These are phyloP conservation scores for Dendryphion nanum DNA, from an alignment of 2,329 filamentous ascomycete genomes.

Conservation along the genomic window DNA sequence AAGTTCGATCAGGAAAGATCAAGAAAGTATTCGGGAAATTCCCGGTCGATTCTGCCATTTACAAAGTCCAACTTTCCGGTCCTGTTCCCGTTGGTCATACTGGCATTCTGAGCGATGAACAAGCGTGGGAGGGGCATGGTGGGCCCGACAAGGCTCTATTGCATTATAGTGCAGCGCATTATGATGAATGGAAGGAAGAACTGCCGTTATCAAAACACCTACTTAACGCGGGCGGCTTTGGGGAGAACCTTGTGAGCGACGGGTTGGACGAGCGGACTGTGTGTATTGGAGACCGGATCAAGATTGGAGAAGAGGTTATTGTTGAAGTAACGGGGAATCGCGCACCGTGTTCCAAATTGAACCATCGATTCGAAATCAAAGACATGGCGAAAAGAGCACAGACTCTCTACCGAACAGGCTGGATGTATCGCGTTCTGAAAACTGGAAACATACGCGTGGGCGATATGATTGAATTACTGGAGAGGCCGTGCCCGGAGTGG, in stretches of 20 bases:
- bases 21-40: constrained; percentile 54
- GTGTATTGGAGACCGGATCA: constrained; percentile 63
- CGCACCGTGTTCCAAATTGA: constrained; percentile 67
- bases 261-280: constrained; percentile 63
- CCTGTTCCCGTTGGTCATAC: constrained; percentile 48
- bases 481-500: constrained; percentile 59
- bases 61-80: constrained; percentile 49
- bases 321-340: constrained; percentile 62
- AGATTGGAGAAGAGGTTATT: constrained; percentile 50
- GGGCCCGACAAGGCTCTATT: constrained; percentile 64
- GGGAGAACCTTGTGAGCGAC: constrained; percentile 61
- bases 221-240: constrained; percentile 61
- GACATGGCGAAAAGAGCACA: constrained; percentile 61
- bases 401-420: constrained; percentile 59
- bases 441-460: constrained; percentile 56
- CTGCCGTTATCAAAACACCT: constrained; percentile 51
- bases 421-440: constrained; percentile 63
- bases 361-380: constrained; percentile 64
- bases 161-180: constrained; percentile 61
- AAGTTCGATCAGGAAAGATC: constrained; percentile 59
- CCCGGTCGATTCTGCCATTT: constrained; percentile 56
- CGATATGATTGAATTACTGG: constrained; percentile 56
- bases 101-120: constrained; percentile 60
- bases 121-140: constrained; percentile 62
- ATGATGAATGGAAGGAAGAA: constrained; percentile 54